Evolutionary conservation across 2,329 filamentous ascomycete species (phyloP), one percentile per base, ranked within the genome.

Genomic region (Penicillium italicum): DNA sequence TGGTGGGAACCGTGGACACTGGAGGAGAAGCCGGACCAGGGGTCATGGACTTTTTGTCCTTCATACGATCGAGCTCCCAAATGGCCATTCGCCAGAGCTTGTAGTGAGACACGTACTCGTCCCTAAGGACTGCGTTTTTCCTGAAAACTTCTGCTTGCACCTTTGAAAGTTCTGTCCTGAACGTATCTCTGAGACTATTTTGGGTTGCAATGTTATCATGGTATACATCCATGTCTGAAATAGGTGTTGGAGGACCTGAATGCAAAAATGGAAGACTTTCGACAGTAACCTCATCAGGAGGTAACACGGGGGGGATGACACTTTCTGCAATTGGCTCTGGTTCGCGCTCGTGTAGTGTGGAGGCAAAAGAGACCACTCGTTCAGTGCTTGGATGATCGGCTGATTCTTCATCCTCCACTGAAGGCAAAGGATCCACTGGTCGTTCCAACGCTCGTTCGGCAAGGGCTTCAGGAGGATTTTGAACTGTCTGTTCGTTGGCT

Each of bases 261-360:
- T 71, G 65, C 20, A 80, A 63, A 58, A 79, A 80, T 5, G 78
- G 78, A n/a, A 80, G 66, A 53, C 64, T 71, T 18, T 78, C 75
- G 38, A 79, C 53, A 2, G 73, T 71, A 20, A 76, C 69, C 9
- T 67, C 67, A 14, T 70, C 61, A 38, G 38, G 55, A 8, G 33
- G 11, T 8, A 48, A 46, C 28, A 53, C 46, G 5, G 55, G 51
- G 12, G 49, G 53, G 5, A 60, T 50, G 12, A 58, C 26, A 12
- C 54, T 53, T 43, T 61, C 42, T 10, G 43, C 11, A 2, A 53
- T 37, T 7, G 59, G 30, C 31, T 61, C 54, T 28, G 54, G 34
- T 18, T 56, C 42, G 24, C 22, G 36, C 20, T 54, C 52, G 4
- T 36, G 18, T 11, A 30, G n/a, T 9, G 46, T n/a, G 3, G 59